phyloP scores from a whole-genome alignment of 78 protist genomes.

The Tieghemostelium lacteum region DNA sequence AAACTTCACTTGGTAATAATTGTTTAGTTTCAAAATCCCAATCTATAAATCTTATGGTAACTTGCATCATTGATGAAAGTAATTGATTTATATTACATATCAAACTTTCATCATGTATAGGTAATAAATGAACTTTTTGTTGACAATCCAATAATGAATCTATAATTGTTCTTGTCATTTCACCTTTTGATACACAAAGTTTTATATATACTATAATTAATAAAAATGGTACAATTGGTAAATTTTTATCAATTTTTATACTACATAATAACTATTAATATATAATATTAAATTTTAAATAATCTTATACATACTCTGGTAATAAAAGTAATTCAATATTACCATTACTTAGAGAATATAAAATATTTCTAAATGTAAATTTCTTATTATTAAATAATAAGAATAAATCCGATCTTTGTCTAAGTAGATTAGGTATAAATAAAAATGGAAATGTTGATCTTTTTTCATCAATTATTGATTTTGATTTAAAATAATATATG shows the following conservation, averaged over 20 bases:
- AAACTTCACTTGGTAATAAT: constrained; percentile 52
- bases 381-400: constrained; percentile 8
- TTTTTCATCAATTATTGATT: constrained; percentile 3
- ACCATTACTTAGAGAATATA: constrained; percentile 33
- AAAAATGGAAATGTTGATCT: constrained; percentile 40
- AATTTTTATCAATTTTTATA: constrained; percentile 31
- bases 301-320: constrained; percentile 38
- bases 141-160: constrained; percentile 34
- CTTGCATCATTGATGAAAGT: constrained; percentile 11
- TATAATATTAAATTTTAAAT: too few relatives aligned
- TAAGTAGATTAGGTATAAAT: constrained; percentile 34
- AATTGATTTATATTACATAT: constrained; percentile 16
- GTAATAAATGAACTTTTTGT: constrained; percentile 25
- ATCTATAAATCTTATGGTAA: constrained; percentile 45
- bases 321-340: constrained; percentile 30
- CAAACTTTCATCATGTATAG: constrained; percentile 4
- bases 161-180: constrained; percentile 7
- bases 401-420: constrained; percentile 45
- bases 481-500: background rate
- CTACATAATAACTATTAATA: too few relatives aligned
- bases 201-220: constrained; percentile 40
- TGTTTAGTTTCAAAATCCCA: constrained; percentile 17
- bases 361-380: constrained; percentile 28
- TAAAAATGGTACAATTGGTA: constrained; percentile 69
- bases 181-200: constrained; percentile 55